Evolutionary conservation across 31 red algal species (phyloP).

Genomic region (Asparagopsis taxiformis): DNA sequence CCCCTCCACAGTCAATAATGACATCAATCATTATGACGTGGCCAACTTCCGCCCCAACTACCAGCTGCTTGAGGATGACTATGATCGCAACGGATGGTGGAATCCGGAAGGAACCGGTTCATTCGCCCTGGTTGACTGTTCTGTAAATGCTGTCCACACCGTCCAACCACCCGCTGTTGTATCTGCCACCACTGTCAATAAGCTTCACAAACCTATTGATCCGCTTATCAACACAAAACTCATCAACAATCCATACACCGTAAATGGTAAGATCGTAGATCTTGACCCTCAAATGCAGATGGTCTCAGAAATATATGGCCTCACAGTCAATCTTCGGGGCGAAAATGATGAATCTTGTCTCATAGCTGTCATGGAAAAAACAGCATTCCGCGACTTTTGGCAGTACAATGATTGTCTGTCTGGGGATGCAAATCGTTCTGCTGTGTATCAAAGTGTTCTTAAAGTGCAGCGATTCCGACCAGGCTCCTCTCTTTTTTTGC

Average conservation of each 20-base stretch:
- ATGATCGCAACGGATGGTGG: slow-evolving; percentile 1
- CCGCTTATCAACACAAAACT: background rate
- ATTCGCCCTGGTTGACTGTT: slow-evolving; percentile 20
- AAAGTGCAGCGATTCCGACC: no score
- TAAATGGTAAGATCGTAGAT: slow-evolving; percentile 13
- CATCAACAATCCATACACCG: background rate
- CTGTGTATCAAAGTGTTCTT: no score
- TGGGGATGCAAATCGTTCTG: no score
- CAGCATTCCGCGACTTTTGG: no score
- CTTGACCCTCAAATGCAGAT: slow-evolving; percentile 12
- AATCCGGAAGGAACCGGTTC: slow-evolving; percentile 8
- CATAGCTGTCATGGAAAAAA: no score
- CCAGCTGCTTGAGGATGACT: no score
- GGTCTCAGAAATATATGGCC: background rate
- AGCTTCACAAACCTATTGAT: background rate
- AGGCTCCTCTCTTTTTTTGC: no score
- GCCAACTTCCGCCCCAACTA: no score
- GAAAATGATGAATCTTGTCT: no score
- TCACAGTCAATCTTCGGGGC: background rate
- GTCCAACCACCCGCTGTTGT: background rate
- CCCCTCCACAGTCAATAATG: no score
- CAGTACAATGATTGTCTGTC: no score
- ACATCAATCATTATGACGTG: no score
- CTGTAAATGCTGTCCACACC: background rate
- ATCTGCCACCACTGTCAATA: background rate